Evolutionary conservation across 1,139 yeast genomes (phyloP), one percentile per base, ranked within the genome.

Genomic region (Debaryomyces nepalensis): DNA sequence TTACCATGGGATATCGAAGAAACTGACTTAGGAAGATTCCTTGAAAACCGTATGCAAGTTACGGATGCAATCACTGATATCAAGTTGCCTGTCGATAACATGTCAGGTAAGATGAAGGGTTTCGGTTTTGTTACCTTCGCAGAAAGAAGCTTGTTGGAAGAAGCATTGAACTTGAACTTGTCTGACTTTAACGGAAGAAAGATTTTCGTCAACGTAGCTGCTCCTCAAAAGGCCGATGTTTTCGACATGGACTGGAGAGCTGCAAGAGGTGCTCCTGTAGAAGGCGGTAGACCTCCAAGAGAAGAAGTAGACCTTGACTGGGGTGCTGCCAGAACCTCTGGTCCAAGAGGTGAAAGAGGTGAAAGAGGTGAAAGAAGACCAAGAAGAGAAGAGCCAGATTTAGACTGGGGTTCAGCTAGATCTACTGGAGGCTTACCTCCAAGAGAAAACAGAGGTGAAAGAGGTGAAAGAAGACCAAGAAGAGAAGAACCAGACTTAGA

Each of bases 121-220:
- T 86, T 82, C 64, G 99, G 96, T 3, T 91, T 90, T 59, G 81
- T 93, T 49, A 89, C 95, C 41, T 86, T 90, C 58, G 66, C 66
- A 33, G 81, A 81, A 51, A 79, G 85, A 61, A 82, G 75, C 23
- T 73, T 79, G 30, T 78, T 90, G 56, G 91, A 82, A 58, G 81
- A 80, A 55, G 85, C 95, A 4, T 73, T 91, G 55, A 71, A 73
- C 40, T 77, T 86, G 57, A 77, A 83, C 48, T 82, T 81, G 54
- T 64, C 81, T 43, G 83, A 79, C 49, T 73, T 88, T 57, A 77
- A 78, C 46, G 95, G 90, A 43, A 84, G 96, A 70, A 81, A 82
- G 55, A 79, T 89, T 49, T 87, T 81, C 53, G 88, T 95, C 43
- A 81, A 83, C 52, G 98, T 93, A 45, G 97, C 98, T 40, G 97